Conservation (phyloP, 2,329 filamentous ascomycete genomes). For the Xylaria polymorpha region DNA sequence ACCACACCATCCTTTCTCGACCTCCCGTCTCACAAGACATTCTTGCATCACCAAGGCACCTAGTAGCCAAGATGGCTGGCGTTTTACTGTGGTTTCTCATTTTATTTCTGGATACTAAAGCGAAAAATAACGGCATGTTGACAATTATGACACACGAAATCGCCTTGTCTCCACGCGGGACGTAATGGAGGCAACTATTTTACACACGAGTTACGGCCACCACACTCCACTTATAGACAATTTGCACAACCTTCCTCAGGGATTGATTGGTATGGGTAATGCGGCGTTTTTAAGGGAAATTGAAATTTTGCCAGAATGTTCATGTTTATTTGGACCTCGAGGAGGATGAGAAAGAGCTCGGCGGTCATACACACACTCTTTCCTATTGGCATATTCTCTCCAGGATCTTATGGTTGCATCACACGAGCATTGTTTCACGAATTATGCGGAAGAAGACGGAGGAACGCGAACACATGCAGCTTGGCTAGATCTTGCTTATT, state of each 20-base stretch:
- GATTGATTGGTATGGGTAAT: constrained; percentile 28
- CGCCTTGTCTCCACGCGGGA: constrained; percentile 31
- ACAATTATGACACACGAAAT: constrained; percentile 9
- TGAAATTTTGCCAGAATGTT: constrained; percentile 18
- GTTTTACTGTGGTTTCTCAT: constrained; percentile 22
- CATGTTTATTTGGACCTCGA: constrained; percentile 16
- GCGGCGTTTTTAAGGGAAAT: constrained; percentile 33
- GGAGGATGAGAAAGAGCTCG: constrained; percentile 11
- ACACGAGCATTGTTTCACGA: constrained; percentile 25
- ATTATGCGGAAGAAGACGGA: constrained; percentile 4
- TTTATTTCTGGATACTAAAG: constrained; percentile 9
- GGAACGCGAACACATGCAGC: constrained; percentile 1
- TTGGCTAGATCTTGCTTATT: constrained; percentile 13
- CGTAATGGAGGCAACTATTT: constrained; percentile 28
- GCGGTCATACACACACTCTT: constrained; percentile 2
- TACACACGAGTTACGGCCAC: constrained; percentile 29
- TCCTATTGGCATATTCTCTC: constrained; percentile 11
- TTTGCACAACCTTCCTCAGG: constrained; percentile 34
- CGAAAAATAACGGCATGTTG: constrained; percentile 8
- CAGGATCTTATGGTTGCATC: constrained; percentile 27
- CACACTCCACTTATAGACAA: constrained; percentile 34
- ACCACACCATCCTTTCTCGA: constrained; percentile 32
- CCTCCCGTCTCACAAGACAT: constrained; percentile 38
- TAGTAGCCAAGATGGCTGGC: constrained; percentile 28
- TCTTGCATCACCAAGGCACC: constrained; percentile 40